Percentiles rank a stretch among this genome's conserved stretches.
phyloP scores from a whole-genome alignment of 169 alveolate genomes.

The Plasmodium knowlesi region DNA sequence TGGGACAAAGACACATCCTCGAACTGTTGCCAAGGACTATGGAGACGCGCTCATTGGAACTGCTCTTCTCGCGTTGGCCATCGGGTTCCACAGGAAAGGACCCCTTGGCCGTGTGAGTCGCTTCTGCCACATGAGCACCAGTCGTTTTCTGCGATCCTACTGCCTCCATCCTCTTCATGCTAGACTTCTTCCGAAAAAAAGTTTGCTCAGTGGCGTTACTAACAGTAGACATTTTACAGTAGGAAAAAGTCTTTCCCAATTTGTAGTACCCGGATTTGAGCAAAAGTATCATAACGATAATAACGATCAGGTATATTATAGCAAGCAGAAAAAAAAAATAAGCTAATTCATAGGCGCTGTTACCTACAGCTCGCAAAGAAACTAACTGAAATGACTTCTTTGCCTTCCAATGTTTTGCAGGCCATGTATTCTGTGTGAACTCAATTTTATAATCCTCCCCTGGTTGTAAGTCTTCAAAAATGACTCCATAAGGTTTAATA shows the following conservation, averaged over 20 bases:
- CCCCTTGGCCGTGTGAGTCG: neutral
- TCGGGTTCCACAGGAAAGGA: neutral
- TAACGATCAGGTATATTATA: constrained; percentile 6
- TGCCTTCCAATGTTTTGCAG: constrained; percentile 53
- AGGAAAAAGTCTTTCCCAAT: constrained; percentile 38
- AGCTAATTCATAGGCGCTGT: constrained; percentile 30
- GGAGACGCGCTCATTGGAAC: neutral
- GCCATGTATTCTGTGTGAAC: constrained; percentile 62
- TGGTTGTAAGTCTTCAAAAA: constrained; percentile 18
- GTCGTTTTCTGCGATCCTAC: too few relatives aligned
- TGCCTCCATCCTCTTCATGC: neutral
- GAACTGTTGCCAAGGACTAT: neutral
- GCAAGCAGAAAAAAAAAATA: constrained; percentile 34
- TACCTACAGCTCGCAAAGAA: constrained; percentile 31
- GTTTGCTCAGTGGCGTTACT: neutral
- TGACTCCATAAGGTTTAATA: constrained; percentile 50
- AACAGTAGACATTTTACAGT: constrained; percentile 16
- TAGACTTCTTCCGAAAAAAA: constrained; percentile 10
- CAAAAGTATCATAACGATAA: constrained; percentile 17
- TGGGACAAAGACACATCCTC: constrained; percentile 26
- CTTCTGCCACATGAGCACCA: neutral
- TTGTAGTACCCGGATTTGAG: neutral
- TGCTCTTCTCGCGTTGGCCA: neutral
- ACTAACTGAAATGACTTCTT: constrained; percentile 34
- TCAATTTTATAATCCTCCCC: constrained; percentile 28